phyloP scores from a whole-genome alignment of 1,139 yeast species.

The Hansenula lynferdii region DNA sequence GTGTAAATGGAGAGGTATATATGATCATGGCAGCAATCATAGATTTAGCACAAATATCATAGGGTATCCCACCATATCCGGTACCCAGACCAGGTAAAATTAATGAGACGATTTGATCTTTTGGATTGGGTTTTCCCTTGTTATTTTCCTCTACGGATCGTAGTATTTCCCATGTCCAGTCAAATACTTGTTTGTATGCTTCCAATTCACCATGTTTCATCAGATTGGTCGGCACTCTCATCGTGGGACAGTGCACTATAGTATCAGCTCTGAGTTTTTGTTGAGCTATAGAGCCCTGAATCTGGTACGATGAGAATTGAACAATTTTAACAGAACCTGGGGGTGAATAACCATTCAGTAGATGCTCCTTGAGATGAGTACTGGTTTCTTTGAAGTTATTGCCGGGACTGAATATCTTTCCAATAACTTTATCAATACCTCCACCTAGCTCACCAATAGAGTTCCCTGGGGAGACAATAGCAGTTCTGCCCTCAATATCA shows the following conservation, averaged over 20 bases:
- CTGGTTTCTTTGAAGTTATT: conserved; percentile 7
- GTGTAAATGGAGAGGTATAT: not conserved
- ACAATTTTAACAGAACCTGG: conserved; percentile 26
- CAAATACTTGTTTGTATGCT: conserved; percentile 32
- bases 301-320: conserved; percentile 14
- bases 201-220: conserved; percentile 13
- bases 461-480: conserved; percentile 49
- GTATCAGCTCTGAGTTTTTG: conserved; percentile 23
- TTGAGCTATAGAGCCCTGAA: conserved; percentile 5
- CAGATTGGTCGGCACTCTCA: conserved; percentile 35
- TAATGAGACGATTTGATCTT: conserved; percentile 26
- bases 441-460: conserved; percentile 48
- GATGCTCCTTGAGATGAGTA: conserved; percentile 9
- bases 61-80: conserved; percentile 42
- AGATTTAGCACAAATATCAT: conserved; percentile 29
- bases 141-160: conserved; percentile 22
- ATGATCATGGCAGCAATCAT: conserved; percentile 13
- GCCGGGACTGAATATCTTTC: conserved; percentile 6
- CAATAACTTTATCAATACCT: conserved; percentile 42
- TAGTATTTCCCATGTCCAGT: conserved; percentile 41
- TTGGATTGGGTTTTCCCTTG: not conserved
- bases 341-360: conserved; percentile 28
- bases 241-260: conserved; percentile 43
- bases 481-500: conserved; percentile 9
- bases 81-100: conserved; percentile 47